Base-by-base conservation (phyloP, 1,284 basidiomycete genomes). In the Ustilago crameri region DNA sequence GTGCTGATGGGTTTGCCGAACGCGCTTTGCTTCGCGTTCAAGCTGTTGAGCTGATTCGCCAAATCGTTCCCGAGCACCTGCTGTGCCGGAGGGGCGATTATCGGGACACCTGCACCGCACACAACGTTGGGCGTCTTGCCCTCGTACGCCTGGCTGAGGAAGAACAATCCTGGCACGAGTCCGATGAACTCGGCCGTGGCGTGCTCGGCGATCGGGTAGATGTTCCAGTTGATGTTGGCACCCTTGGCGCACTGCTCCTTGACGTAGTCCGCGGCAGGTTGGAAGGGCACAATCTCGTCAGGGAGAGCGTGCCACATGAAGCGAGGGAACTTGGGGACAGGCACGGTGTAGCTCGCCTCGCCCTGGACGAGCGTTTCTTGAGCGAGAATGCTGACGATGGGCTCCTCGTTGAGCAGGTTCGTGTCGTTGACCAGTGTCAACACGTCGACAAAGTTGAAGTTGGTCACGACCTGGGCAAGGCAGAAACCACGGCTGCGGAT, bases 211-310 rank as follows among this genome's bases (percentile, higher is more conserved):
- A 71, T 37, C 7, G 70, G 60, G 45, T 64, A 71, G 10, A 56
- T 34, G 24, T 67, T 51, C 40, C 73, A 80, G 14, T 69, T 52
- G 41, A 81, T 68, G 44, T 75, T 59, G 26, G 79, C 80, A 9
- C 80, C 80, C 22, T 68, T 56, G 3, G 65, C 35, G 49, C 81
- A 82, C 55, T 81, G 80, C 24, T 66, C 44, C 20, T 67, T 45
- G 27, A 80, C 77, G 48, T 76, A 80, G 24, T 59, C n/a, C 9
- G 56, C 57, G 5, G 53, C 68, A 15, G 71, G 66, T 9, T 38
- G 38, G 56, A 53, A 79, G 0, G 76, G 72, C n/a, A 82, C 75
- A 10, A 82, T 71, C 51, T 81, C 80, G 60, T 82, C 81, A 22
- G 35, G 26, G 2, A 55, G 17, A 8, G 76, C 73, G 45, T 82